These are phyloP conservation scores for Typha latifolia DNA, from an alignment of 176 grass and related monocot genomes.

Conservation along the genomic window DNA sequence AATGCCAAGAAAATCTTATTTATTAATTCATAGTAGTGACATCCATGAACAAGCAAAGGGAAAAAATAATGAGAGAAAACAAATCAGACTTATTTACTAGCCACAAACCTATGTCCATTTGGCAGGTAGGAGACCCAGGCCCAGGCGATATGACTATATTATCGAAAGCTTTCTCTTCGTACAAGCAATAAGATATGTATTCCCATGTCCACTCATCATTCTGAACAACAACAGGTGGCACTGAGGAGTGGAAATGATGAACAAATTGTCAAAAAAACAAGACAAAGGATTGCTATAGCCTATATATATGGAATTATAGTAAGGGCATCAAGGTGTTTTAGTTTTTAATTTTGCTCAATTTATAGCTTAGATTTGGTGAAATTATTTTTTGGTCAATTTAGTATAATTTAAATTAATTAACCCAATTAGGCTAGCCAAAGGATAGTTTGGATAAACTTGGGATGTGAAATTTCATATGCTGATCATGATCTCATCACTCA, in stretches of 20 bases:
- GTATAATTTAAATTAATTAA: too few species aligned
- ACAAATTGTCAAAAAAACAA: constrained; percentile 1
- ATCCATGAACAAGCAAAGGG: neutral
- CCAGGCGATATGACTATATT: constrained; percentile 95
- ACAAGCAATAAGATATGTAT: constrained; percentile 54
- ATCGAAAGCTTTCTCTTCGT: constrained; percentile 67
- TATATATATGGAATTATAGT: too few species aligned
- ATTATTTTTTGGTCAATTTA: too few species aligned
- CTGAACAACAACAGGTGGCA: constrained; percentile 72
- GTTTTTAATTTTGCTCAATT: too few species aligned
- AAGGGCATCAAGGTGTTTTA: too few species aligned
- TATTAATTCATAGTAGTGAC: neutral
- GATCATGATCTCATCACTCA: too few species aligned
- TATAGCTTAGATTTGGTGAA: too few species aligned
- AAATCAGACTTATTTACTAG: neutral
- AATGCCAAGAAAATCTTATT: neutral
- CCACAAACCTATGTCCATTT: constrained; percentile 56
- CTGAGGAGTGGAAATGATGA: constrained; percentile 17
- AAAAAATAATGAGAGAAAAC: neutral
- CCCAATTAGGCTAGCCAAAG: too few species aligned
- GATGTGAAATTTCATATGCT: too few species aligned
- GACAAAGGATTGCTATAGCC: neutral
- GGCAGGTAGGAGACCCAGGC: constrained; percentile 70
- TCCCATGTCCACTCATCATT: constrained; percentile 95
- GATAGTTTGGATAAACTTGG: too few species aligned